Percentiles rank a stretch among this genome's conserved stretches.
Evolutionary conservation across 352 stramenopile genomes (phyloP).

Genomic region (Globisporangium irregulare): DNA sequence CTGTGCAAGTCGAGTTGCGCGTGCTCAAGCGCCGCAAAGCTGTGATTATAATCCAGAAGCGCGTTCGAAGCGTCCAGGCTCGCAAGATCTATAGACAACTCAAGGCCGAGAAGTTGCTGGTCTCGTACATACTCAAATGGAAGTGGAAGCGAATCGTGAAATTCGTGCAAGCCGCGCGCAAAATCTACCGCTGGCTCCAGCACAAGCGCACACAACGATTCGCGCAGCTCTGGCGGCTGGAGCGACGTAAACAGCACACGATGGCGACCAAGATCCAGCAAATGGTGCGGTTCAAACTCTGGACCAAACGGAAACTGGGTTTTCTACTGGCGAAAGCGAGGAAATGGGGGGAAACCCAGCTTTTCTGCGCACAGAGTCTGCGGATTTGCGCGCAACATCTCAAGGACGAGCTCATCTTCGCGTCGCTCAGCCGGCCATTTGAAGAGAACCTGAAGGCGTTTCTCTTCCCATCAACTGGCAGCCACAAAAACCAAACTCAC

Average conservation of each 20-base stretch:
- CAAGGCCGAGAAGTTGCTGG: constrained; percentile 28
- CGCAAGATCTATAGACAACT: constrained; percentile 20
- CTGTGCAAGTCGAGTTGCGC: constrained; percentile 28
- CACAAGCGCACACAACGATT: constrained; percentile 31
- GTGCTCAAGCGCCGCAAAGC: constrained; percentile 24
- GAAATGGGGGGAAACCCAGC: constrained; percentile 26
- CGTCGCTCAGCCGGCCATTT: constrained; percentile 22
- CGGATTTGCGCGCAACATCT: constrained; percentile 40
- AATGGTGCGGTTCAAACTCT: constrained; percentile 26
- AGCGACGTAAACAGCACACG: constrained; percentile 22
- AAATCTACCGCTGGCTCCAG: constrained; percentile 39
- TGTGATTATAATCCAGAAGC: constrained; percentile 36
- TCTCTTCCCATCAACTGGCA: not conserved
- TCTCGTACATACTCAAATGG: constrained; percentile 28
- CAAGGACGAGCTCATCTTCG: constrained; percentile 32
- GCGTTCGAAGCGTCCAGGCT: constrained; percentile 26
- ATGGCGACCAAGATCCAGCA: constrained; percentile 28
- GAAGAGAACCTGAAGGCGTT: constrained; percentile 12
- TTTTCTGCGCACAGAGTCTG: constrained; percentile 39
- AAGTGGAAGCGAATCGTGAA: constrained; percentile 30
- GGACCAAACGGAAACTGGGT: constrained; percentile 23
- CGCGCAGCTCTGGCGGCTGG: constrained; percentile 32
- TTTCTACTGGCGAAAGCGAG: constrained; percentile 18
- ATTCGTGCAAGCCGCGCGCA: constrained; percentile 22
- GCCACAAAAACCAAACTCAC: not conserved